These are phyloP conservation scores for Lablab purpureus DNA, from an alignment of 306 rosid genomes.

Conservation along the genomic window DNA sequence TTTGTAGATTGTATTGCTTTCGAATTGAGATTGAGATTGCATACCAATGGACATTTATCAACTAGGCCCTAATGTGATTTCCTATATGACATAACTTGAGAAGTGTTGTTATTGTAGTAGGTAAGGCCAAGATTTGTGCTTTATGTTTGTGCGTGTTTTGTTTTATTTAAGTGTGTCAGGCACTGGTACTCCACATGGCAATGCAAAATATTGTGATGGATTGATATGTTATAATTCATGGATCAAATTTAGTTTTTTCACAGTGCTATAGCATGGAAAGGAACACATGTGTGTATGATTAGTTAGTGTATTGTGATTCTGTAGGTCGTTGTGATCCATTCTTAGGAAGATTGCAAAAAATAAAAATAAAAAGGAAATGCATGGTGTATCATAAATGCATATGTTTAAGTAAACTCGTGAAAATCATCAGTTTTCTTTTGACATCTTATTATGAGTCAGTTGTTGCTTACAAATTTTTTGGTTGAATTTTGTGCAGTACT, in stretches of 20 bases:
- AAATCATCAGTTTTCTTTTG: constrained; percentile 28
- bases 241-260: neutral
- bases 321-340: neutral
- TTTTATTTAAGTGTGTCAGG: neutral
- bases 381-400: neutral
- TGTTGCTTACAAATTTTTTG: constrained; percentile 28
- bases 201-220: constrained; percentile 14
- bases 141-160: neutral
- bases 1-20: constrained; percentile 4
- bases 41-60: neutral
- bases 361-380: neutral
- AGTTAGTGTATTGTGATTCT: neutral
- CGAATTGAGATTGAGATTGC: neutral
- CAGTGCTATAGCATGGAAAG: neutral
- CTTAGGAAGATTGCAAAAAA: neutral
- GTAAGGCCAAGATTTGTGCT: neutral
- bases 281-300: neutral
- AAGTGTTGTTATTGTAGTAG: neutral
- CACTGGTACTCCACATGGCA: neutral
- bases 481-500: constrained; percentile 19
- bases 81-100: neutral
- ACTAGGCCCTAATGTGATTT: neutral
- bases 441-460: neutral
- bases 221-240: neutral
- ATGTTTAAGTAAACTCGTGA: neutral